Base-by-base conservation (phyloP, 768 basidiomycete species). In the Trametes cingulata region DNA sequence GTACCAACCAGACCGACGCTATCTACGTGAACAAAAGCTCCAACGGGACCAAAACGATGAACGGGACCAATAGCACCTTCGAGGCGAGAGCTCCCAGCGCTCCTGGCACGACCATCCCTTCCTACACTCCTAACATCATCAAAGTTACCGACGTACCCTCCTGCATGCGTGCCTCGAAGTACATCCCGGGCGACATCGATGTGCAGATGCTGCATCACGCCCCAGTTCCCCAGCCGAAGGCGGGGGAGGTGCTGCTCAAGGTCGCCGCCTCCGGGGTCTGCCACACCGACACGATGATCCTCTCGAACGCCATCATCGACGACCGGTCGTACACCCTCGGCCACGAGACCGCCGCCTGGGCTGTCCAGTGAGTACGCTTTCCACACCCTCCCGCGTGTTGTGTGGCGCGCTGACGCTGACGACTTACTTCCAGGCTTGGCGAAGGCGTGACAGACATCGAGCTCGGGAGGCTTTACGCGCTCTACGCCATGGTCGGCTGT, bases 181-280 rank as follows among this genome's bases (percentile, higher is more conserved):
- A 51, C 36, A 33, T 19, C 20, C 49, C 49, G 10, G 58, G 63
- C 2, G 7, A 37, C 8, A 52, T 56, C 49, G 47, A 36, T 15
- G 33, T 60, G 12, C 25, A 9, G 3, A 33, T 43, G 12, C 29
- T 37, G 19, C n/a, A 51, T 35, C 25, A 51, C 14, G 35, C 37
- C 41, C 41, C 46, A 17, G 63, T 73, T 47, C 73, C 73, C 19
- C 69, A 64, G 45, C 79, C 79, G 0, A 72, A 74, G 1, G 64
- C 65, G 3, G 75, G 74, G 7, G 71, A 83, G 60, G 51, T 82
- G 14, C 69, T 83, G 51, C 70, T 82, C 56, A 75, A 77, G 58
- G 51, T 80, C 40, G 42, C 53, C 12, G 53, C 53, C 6, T 35
- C 29, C 20, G 53, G 43, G 20, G 43, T 36, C 6, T 55, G 53